Evolutionary conservation across 257 asterid genomes (phyloP), one percentile per base, ranked within the genome.

Genomic region (Striga asiatica): DNA sequence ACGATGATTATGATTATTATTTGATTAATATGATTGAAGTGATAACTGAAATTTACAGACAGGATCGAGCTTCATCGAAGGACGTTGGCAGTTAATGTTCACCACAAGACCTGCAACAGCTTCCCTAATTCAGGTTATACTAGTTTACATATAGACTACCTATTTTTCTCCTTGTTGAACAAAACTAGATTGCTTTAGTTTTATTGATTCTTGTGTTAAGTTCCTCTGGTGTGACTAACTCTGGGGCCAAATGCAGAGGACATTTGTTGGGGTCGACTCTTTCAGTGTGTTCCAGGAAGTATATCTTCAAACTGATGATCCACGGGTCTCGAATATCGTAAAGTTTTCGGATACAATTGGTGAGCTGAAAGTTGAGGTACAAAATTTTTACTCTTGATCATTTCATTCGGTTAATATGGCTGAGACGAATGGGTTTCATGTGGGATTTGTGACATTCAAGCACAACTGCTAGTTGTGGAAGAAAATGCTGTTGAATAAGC

Each of bases 81-180:
- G 96, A 17, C 70, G 92, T 10, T 89, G 98, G 98, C 89, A 86
- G 67, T 61, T 89, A 45, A 89, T 86, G 95, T 89, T 89, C 80
- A 89, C 98, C 14, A 89, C 98, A 58, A 78, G 98, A 64, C 96
- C 96, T 27, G 79, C 94, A 68, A 71, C 95, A 58, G 96, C 95
- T 58, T 89, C 96, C 50, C 92, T 95, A 0, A 89, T 89, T 68
- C 96, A 89, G 93, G 95, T 81, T 41, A 29, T 43, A 35, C 20
- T 11, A 3, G 21, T 13, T 23, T 1, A 21, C n/a, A n/a, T n/a
- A n/a, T n/a, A n/a, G n/a, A n/a, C n/a, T n/a, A n/a, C n/a, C n/a
- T n/a, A n/a, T n/a, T n/a, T n/a, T n/a, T n/a, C n/a, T n/a, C n/a
- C n/a, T n/a, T n/a, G n/a, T n/a, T n/a, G n/a, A n/a, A n/a, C n/a